Base-by-base conservation (phyloP, 345 rosid genomes). In the Zanthoxylum bungeanum region DNA sequence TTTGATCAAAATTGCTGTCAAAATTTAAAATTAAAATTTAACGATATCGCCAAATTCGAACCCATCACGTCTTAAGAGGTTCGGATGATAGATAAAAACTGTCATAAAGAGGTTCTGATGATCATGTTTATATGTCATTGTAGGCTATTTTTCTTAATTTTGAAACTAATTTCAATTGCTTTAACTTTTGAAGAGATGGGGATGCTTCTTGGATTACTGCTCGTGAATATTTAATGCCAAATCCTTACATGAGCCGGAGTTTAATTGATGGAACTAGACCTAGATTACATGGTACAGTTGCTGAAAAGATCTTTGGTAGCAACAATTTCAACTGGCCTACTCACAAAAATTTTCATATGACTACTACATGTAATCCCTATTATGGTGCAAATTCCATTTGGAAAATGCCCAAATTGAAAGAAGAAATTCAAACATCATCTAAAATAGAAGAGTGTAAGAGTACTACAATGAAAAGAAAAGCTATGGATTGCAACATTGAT, bases 131-230 rank as follows among this genome's bases (percentile, higher is more conserved):
- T n/a, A n/a, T n/a, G n/a, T n/a, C n/a, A n/a, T n/a, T n/a, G n/a
- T n/a, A n/a, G n/a, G n/a, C n/a, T n/a, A n/a, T n/a, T n/a, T n/a
- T n/a, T n/a, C n/a, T n/a, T n/a, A n/a, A n/a, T n/a, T n/a, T n/a
- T n/a, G 59, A 63, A 70, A 37, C 65, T 14, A 28, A 58, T 50
- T 63, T 65, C n/a, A 33, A 30, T 53, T 53, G 46, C 27, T 56
- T 51, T n/a, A n/a, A n/a, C n/a, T 75, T 75, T 72, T 65, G 70
- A 71, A 91, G 93, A 68, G 83, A 75, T 73, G 88, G 88, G 74
- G 83, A 81, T 67, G 76, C 79, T 73, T 72, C 84, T 67, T 83
- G 93, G 90, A 86, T 76, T 71, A 31, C 22, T 31, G 84, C 86
- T 69, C 86, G 79, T 25, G 86, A 77, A 52, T 58, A 66, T 72